Evolutionary conservation across 768 basidiomycete genomes (phyloP).

Genomic region (Arthromyces matolae): DNA sequence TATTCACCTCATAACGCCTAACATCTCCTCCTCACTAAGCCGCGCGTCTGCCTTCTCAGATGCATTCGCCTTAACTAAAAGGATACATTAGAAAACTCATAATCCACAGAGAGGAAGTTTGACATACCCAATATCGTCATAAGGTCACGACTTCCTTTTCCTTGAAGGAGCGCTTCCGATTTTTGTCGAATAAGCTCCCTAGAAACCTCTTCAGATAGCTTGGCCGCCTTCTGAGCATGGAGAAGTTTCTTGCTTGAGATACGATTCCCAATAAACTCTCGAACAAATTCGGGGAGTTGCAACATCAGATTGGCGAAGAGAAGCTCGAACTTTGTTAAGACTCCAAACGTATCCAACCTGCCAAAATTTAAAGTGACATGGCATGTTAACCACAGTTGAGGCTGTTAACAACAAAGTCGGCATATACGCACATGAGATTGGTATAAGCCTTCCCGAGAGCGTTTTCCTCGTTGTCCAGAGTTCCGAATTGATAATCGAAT

Average conservation of each 20-base stretch:
- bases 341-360: slow-evolving; percentile 30
- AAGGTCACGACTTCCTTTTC: slow-evolving; percentile 31
- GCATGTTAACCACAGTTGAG: too few species aligned
- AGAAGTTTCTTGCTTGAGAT: slow-evolving; percentile 28
- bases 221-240: slow-evolving; percentile 28
- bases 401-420: background rate
- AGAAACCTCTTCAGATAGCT: slow-evolving; percentile 30
- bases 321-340: slow-evolving; percentile 26
- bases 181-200: slow-evolving; percentile 35
- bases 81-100: background rate
- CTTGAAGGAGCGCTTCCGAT: slow-evolving; percentile 27
- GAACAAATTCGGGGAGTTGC: slow-evolving; percentile 25
- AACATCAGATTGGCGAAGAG: slow-evolving; percentile 27
- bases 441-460: slow-evolving; percentile 34
- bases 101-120: too few species aligned
- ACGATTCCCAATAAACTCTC: slow-evolving; percentile 31
- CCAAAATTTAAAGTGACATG: too few species aligned
- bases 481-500: slow-evolving; percentile 47
- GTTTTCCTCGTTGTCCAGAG: slow-evolving; percentile 33
- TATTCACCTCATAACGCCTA: slow-evolving; percentile 48
- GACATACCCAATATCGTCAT: slow-evolving; percentile 40
- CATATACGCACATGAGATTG: slow-evolving; percentile 32
- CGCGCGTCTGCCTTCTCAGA: slow-evolving; percentile 40
- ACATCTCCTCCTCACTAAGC: slow-evolving; percentile 47
- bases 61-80: slow-evolving; percentile 51